These are phyloP conservation scores for Irineochytrium annulatum DNA, from an alignment of 192 early-diverging fungal species.

Conservation along the genomic window DNA sequence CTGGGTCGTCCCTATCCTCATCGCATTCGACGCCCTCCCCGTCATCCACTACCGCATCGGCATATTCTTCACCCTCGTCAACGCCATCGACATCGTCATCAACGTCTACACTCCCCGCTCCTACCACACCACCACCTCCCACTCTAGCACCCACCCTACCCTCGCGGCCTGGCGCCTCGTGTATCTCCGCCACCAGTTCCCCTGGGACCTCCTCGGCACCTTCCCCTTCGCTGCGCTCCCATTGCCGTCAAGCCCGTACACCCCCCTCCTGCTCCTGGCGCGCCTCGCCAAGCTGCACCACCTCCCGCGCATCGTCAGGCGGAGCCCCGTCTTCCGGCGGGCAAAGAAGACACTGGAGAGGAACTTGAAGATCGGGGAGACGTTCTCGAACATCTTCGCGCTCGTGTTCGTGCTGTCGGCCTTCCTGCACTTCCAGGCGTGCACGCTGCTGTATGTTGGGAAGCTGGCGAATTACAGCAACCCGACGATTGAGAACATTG, in stretches of 20 bases:
- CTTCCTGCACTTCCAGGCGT: slow-evolving; percentile 26
- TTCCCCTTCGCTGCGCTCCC: slow-evolving; percentile 12
- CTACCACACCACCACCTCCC: neutral
- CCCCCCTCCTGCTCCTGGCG: neutral
- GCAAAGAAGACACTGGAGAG: slow-evolving; percentile 4
- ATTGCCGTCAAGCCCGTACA: neutral
- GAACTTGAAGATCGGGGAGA: slow-evolving; percentile 10
- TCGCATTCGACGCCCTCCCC: neutral
- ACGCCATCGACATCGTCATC: neutral
- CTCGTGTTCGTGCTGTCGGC: slow-evolving; percentile 2
- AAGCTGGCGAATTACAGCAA: slow-evolving; percentile 8
- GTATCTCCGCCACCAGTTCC: slow-evolving; percentile 1
- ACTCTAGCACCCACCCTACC: neutral
- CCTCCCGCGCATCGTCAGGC: slow-evolving; percentile 6
- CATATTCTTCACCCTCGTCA: neutral
- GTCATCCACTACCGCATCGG: neutral
- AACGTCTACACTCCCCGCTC: neutral
- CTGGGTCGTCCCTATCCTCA: neutral
- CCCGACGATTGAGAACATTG: neutral
- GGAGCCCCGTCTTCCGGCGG: neutral
- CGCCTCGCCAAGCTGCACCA: neutral
- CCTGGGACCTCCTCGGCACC: slow-evolving; percentile 7
- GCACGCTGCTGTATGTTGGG: slow-evolving; percentile 7
- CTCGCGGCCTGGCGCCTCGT: neutral
- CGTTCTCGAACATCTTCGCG: slow-evolving; percentile 2